Evolutionary conservation across 208 protist genomes (phyloP), one percentile per base, ranked within the genome.

Genomic region (Crithidia sp.): DNA sequence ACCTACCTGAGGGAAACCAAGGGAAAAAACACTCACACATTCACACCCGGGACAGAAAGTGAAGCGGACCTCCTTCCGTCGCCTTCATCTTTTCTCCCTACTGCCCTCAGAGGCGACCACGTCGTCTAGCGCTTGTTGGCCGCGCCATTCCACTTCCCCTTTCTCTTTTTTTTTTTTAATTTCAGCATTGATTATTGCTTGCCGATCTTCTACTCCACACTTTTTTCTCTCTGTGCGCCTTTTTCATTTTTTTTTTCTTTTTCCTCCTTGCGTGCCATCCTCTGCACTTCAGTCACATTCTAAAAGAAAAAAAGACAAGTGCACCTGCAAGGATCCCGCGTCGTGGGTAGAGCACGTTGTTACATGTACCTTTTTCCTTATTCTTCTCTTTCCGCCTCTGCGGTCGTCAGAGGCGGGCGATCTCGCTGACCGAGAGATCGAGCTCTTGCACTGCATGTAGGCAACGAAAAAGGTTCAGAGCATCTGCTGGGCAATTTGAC

Each of bases 161-260:
- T 58, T 58, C 50, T 5, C 45, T 53, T 67, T 40, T 61, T 39
- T 13, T 66, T 76, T 28, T 28, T 28, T 28, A 28, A 28, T 28
- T 28, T 28, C 28, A 28, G 28, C 28, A 28, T 28, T 28, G 28
- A 28, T 28, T 28, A 28, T 28, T 28, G 28, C 28, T 28, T 28
- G 28, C 28, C 28, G 10, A 59, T 68, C 61, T 67, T 49, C 14
- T 61, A 62, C 54, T 52, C 67, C 53, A 10, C 53, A 28, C 43
- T 61, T 39, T 10, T n/a, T 36, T 39, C n/a, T 49, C 19, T 39
- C 0, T 40, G 13, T 17, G 8, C 19, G 4, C 17, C 57, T 17
- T 47, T n/a, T 44, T 58, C 41, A 36, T 47, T 62, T 47, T 47
- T 28, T 28, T 43, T 1, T 62, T 43, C 37, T 5, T 58, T 58